Conservation (phyloP, 352 stramenopile genomes). For the Globisporangium mamillatum region DNA sequence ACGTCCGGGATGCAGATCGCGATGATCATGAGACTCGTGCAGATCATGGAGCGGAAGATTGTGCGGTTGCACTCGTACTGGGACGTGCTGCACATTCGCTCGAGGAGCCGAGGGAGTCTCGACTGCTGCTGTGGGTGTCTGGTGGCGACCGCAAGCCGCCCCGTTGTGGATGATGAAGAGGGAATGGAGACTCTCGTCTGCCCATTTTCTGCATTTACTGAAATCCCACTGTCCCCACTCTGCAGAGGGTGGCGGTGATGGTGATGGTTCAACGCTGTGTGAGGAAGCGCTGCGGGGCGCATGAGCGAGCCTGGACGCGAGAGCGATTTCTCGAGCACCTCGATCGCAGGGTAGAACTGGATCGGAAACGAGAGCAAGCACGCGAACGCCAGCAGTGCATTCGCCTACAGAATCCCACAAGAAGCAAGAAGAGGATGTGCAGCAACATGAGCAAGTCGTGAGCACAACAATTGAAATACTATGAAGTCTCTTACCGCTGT, state of each 20-base stretch:
- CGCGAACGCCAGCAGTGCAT: constrained; percentile 65
- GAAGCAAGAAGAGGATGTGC: background rate
- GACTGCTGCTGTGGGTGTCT: background rate
- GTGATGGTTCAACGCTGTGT: constrained; percentile 21
- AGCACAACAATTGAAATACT: background rate
- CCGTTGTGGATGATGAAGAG: constrained; percentile 1
- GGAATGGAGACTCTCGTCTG: constrained; percentile 1
- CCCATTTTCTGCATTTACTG: constrained; percentile 4
- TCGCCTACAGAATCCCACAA: constrained; percentile 34
- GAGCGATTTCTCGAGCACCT: constrained; percentile 64
- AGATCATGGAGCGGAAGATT: constrained; percentile 81
- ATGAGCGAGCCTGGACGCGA: constrained; percentile 43
- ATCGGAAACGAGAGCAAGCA: constrained; percentile 79
- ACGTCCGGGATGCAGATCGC: constrained; percentile 74
- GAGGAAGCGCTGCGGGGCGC: constrained; percentile 26
- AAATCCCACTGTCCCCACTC: background rate
- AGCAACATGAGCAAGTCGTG: background rate
- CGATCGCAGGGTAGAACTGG: constrained; percentile 77
- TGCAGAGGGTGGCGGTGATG: background rate
- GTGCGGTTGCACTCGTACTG: constrained; percentile 80
- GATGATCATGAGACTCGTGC: constrained; percentile 67
- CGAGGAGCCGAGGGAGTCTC: constrained; percentile 26
- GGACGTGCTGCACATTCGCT: constrained; percentile 45
- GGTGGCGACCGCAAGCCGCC: background rate
- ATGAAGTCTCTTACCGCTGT: constrained; percentile 32